These are phyloP conservation scores for Colletotrichum sp. DNA, from an alignment of 2,329 filamentous ascomycete species.

Conservation along the genomic window DNA sequence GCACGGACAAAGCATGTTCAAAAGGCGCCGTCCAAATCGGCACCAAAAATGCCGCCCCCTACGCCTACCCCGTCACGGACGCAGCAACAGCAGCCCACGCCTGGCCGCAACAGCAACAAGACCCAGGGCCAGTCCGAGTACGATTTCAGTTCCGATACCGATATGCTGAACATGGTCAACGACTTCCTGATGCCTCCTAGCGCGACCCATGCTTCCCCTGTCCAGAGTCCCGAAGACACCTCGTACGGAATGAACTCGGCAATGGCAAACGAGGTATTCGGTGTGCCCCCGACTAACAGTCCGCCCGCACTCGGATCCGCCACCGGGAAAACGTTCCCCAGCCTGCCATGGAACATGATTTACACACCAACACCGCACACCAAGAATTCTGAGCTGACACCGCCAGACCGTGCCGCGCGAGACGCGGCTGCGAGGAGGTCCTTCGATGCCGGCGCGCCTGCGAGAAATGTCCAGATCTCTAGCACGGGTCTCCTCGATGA, in stretches of 20 bases:
- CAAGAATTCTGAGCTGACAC: slow-evolving; percentile 17
- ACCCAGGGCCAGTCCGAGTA: slow-evolving; percentile 12
- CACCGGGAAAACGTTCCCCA: slow-evolving; percentile 40
- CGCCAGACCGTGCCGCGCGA: slow-evolving; percentile 4
- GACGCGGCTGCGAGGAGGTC: slow-evolving; percentile 14
- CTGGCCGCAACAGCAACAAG: not conserved
- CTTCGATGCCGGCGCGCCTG: slow-evolving; percentile 1
- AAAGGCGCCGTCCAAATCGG: not conserved
- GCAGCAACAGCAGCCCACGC: slow-evolving; percentile 3
- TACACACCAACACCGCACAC: slow-evolving; percentile 23
- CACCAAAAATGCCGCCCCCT: not conserved
- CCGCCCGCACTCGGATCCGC: slow-evolving; percentile 34
- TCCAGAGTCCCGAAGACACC: slow-evolving; percentile 41
- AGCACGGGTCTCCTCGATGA: slow-evolving; percentile 29
- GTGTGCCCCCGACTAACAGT: slow-evolving; percentile 38
- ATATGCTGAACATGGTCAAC: slow-evolving; percentile 53
- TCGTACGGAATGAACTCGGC: slow-evolving; percentile 61
- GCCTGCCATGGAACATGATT: slow-evolving; percentile 58
- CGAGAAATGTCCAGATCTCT: not conserved
- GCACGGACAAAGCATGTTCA: not conserved
- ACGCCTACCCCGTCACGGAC: not conserved
- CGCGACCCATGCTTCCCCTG: slow-evolving; percentile 37
- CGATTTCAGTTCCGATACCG: slow-evolving; percentile 30
- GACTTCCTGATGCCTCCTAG: slow-evolving; percentile 53
- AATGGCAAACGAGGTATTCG: slow-evolving; percentile 57